Evolutionary conservation across 352 stramenopile species (phyloP).

Genomic region (Phytophthora idaei): DNA sequence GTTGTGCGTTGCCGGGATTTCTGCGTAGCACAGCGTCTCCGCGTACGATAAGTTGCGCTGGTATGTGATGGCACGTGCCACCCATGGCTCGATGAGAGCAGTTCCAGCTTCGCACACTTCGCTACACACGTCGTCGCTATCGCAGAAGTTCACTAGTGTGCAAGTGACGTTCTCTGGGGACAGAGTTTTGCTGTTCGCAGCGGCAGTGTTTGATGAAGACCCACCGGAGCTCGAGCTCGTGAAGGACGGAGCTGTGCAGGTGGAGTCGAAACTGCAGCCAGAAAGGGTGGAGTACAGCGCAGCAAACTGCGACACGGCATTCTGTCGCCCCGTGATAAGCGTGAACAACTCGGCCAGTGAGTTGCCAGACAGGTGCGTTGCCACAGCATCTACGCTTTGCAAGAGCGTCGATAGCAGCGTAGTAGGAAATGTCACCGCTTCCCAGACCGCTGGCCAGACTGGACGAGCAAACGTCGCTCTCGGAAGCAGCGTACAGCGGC

Average conservation of each 20-base stretch:
- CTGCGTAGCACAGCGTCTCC: conserved; percentile 65
- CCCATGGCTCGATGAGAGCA: conserved; percentile 66
- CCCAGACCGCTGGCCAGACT: conserved; percentile 48
- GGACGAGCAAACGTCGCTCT: conserved; percentile 44
- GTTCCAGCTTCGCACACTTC: conserved; percentile 60
- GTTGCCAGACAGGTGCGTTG: conserved; percentile 52
- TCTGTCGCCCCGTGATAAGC: conserved; percentile 49
- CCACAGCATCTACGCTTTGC: conserved; percentile 51
- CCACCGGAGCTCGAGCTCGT: conserved; percentile 26
- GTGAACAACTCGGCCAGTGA: conserved; percentile 59
- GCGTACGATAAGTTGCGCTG: conserved; percentile 73
- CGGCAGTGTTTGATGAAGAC: conserved; percentile 21
- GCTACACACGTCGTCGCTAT: conserved; percentile 63
- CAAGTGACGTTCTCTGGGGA: conserved; percentile 58
- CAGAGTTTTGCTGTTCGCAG: conserved; percentile 31
- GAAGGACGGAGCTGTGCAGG: conserved; percentile 48
- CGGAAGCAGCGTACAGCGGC: conserved; percentile 56
- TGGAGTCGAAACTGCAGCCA: conserved; percentile 49
- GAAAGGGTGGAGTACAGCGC: conserved; percentile 46
- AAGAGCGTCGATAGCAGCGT: conserved; percentile 48
- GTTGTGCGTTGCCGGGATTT: conserved; percentile 79
- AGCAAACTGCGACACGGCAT: conserved; percentile 37
- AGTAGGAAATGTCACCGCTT: conserved; percentile 46
- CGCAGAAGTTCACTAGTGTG: conserved; percentile 52
- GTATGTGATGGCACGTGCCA: conserved; percentile 60